Evolutionary conservation across 345 rosid genomes (phyloP), one percentile per base, ranked within the genome.

Genomic region (Eucalyptus erythrocorys): DNA sequence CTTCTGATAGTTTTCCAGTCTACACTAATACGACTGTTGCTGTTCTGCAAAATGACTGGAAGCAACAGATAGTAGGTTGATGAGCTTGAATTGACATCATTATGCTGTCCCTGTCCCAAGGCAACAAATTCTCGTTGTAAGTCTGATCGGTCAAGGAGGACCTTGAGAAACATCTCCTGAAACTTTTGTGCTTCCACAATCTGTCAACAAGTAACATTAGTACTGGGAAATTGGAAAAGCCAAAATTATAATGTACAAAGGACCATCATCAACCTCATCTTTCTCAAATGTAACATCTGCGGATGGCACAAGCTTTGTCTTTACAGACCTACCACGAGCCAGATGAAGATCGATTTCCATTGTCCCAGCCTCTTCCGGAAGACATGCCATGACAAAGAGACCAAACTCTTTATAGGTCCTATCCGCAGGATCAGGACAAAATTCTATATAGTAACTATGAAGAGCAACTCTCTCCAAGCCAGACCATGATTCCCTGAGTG

Each of bases 281-380:
- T 89, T 90, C 66, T 91, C 37, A 89, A 96, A 97, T 86, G 87
- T 80, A 84, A 87, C 86, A 55, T 87, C 80, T 48, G 94, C 93
- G 40, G 91, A 91, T 88, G 94, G 94, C 85, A 94, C 89, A 92
- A 97, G 93, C 92, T 91, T 94, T 85, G 96, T 93, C 91, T 61
- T 85, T 87, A 97, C 99, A 89, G 93, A 92, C 93, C 99, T 95
- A 88, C 96, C 94, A 88, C 87, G 95, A 88, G 97, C 96, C 91
- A 97, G 95, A 92, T 97, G 99, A 89, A 97, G 99, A 85, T 96
- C 97, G 26, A 96, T 87, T 85, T 95, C 93, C 95, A 97, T 89
- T 91, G 89, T 90, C 92, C 93, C 96, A 89, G 97, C 99, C 92
- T 97, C 99, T 85, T 34, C 11, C 4, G 99, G 99, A 50, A 97